phyloP scores from a whole-genome alignment of 2,329 filamentous ascomycete species.

The Monosporascus sp. region DNA sequence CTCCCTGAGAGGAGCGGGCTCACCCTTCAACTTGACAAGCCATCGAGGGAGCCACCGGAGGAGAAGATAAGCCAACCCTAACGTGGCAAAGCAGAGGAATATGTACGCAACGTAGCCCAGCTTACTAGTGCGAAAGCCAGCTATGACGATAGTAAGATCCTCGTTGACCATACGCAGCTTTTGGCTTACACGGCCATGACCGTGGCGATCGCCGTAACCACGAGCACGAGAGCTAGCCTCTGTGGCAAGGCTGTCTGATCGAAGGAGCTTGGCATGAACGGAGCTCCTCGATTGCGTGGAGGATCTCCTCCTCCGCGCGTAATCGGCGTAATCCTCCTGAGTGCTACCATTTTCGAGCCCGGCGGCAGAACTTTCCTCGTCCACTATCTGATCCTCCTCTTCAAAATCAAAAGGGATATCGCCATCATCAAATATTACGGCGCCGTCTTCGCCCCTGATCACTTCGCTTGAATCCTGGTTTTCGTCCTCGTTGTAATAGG shows the following conservation, averaged over 20 bases:
- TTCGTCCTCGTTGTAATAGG: conserved; percentile 73
- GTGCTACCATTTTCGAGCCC: conserved; percentile 36
- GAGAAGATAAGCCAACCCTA: conserved; percentile 76
- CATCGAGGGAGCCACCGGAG: conserved; percentile 87
- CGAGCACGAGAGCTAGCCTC: conserved; percentile 54
- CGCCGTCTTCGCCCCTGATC: conserved; percentile 32
- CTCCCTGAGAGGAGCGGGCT: conserved; percentile 59
- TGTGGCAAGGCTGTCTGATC: conserved; percentile 65
- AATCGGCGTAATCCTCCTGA: conserved; percentile 43
- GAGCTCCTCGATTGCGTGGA: conserved; percentile 54
- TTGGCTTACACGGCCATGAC: conserved; percentile 66
- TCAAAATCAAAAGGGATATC: conserved; percentile 26
- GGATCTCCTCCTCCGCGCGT: conserved; percentile 53
- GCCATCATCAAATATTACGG: conserved; percentile 22
- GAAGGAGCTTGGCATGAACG: conserved; percentile 60
- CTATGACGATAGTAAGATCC: conserved; percentile 88
- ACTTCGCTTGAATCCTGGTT: conserved; percentile 33
- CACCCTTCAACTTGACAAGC: conserved; percentile 73
- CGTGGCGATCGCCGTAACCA: background rate
- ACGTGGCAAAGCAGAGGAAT: conserved; percentile 62
- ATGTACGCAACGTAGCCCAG: conserved; percentile 66
- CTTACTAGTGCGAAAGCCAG: conserved; percentile 77
- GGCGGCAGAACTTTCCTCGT: conserved; percentile 31
- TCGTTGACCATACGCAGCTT: conserved; percentile 92
- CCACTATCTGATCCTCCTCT: conserved; percentile 12